Percentiles rank a stretch among this genome's conserved stretches.
These are phyloP conservation scores for Rhodotorula mucilaginosa DNA, from an alignment of 1,284 basidiomycete species.

Conservation along the genomic window DNA sequence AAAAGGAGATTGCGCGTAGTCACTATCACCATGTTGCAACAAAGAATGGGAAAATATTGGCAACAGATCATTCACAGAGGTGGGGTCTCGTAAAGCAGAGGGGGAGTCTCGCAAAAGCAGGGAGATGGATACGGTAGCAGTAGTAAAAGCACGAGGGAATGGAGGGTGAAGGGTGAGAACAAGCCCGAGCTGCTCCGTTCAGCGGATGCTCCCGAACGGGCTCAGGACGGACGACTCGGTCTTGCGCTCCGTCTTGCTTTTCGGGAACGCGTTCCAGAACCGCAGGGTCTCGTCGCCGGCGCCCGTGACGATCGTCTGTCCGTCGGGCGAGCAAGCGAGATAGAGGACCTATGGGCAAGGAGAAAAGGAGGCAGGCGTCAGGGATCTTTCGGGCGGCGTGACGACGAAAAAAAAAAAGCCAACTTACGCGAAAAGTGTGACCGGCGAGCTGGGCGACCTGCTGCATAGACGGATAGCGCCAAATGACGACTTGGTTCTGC, in stretches of 20 bases:
- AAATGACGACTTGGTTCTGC: slow-evolving; percentile 97
- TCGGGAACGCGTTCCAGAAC: slow-evolving; percentile 89
- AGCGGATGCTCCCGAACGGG: slow-evolving; percentile 35
- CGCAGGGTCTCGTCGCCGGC: slow-evolving; percentile 93
- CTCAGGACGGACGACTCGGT: slow-evolving; percentile 27
- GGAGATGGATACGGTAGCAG: not conserved
- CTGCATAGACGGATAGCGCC: slow-evolving; percentile 89
- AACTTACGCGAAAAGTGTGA: slow-evolving; percentile 74
- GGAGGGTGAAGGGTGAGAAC: not conserved
- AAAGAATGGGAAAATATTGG: not conserved
- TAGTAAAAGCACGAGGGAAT: not conserved
- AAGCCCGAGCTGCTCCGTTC: not conserved
- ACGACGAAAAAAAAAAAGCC: no score
- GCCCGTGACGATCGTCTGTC: slow-evolving; percentile 67
- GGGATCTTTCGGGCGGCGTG: not conserved
- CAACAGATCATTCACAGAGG: not conserved
- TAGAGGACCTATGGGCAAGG: slow-evolving; percentile 62
- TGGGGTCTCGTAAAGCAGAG: not conserved
- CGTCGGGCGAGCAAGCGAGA: slow-evolving; percentile 60
- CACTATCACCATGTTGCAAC: not conserved
- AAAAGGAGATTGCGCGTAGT: no score
- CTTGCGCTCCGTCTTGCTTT: slow-evolving; percentile 31
- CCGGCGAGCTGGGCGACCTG: slow-evolving; percentile 93
- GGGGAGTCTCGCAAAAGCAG: not conserved
- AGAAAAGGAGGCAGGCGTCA: not conserved